These are phyloP conservation scores for Exserohilum rostratum DNA, from an alignment of 2,329 filamentous ascomycete species.

Conservation along the genomic window DNA sequence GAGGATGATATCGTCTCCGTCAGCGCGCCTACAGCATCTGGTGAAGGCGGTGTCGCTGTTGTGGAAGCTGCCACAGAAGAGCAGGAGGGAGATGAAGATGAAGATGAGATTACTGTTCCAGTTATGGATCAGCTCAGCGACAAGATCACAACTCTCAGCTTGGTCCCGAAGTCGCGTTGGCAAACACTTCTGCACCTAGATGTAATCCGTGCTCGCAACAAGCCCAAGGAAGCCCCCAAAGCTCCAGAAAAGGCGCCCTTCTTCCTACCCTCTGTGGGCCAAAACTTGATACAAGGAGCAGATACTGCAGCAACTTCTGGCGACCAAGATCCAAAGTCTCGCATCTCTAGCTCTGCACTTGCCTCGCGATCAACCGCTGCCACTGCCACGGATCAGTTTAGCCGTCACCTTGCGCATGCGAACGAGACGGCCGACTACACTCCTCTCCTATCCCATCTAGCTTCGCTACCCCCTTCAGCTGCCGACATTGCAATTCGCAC, in stretches of 20 bases:
- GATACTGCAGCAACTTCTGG: conserved; percentile 14
- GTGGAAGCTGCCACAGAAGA: conserved; percentile 76
- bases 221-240: conserved; percentile 90
- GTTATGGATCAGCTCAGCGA: conserved; percentile 76
- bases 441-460: conserved; percentile 77
- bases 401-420: conserved; percentile 54
- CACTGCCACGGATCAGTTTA: conserved; percentile 51
- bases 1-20: conserved; percentile 74
- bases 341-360: conserved; percentile 43
- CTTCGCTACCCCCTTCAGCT: conserved; percentile 79
- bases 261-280: conserved; percentile 77
- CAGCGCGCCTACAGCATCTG: conserved; percentile 74
- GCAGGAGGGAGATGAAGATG: conserved; percentile 52
- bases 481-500: conserved; percentile 92
- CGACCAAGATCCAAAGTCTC: conserved; percentile 31
- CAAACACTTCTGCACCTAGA: conserved; percentile 93
- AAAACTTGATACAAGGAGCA: conserved; percentile 24
- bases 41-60: conserved; percentile 77
- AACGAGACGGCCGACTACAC: conserved; percentile 65
- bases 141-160: conserved; percentile 84
- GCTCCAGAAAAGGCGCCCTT: conserved; percentile 93
- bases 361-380: conserved; percentile 39
- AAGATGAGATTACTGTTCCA: conserved; percentile 54
- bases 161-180: conserved; percentile 91
- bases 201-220: conserved; percentile 88